phyloP scores from a whole-genome alignment of 179 eudicot species.

The Spergularia azorica region DNA sequence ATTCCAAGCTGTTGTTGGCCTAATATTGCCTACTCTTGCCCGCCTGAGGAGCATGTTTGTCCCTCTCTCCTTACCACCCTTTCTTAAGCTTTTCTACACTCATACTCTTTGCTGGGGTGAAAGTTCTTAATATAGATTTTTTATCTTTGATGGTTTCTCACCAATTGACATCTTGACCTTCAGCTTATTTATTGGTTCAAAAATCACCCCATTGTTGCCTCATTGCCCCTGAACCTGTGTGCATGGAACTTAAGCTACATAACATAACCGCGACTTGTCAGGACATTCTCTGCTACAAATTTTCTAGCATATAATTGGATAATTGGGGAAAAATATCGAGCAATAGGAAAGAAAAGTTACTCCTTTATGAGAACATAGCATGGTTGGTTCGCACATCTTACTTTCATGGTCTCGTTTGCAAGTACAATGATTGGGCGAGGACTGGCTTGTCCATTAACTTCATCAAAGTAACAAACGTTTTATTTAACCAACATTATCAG shows the following conservation, averaged over 20 bases:
- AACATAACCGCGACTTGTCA: no score
- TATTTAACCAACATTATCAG: no score
- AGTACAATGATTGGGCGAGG: background rate
- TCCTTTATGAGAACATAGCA: background rate
- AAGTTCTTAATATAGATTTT: background rate
- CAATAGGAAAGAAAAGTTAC: no score
- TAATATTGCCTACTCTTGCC: slow-evolving; percentile 86
- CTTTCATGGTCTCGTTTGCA: background rate
- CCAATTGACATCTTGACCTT: background rate
- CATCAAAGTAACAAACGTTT: no score
- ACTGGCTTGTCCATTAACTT: no score
- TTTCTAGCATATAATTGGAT: no score
- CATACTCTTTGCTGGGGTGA: background rate
- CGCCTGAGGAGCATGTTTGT: slow-evolving; percentile 80
- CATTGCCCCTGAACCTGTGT: no score
- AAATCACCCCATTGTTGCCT: background rate
- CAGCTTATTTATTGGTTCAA: no score
- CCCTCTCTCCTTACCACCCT: slow-evolving; percentile 13
- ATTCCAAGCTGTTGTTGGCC: slow-evolving; percentile 71
- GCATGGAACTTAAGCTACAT: no score
- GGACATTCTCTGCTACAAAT: no score
- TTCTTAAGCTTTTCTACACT: background rate
- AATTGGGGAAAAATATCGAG: no score
- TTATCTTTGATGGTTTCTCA: background rate
- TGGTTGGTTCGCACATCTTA: background rate